Evolutionary conservation across 2,329 filamentous ascomycete species (phyloP).

Genomic region (Acrodontium crateriforme): DNA sequence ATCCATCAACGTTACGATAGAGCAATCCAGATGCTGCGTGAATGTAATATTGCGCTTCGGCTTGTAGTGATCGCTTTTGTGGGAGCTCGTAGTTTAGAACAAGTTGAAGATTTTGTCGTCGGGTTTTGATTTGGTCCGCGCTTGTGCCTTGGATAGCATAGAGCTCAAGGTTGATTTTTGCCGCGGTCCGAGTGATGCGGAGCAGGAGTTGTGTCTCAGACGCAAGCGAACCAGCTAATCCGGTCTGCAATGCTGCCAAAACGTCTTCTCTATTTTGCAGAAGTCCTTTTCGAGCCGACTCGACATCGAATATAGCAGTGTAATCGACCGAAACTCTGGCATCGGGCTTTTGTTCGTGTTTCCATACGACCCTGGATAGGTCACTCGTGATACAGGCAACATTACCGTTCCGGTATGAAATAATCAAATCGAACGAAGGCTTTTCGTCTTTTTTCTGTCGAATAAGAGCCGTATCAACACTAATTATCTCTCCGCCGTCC

Average conservation of each 20-base stretch:
- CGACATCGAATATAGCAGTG: conserved; percentile 17
- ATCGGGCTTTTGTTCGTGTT: conserved; percentile 3
- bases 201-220: conserved; percentile 6
- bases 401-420: conserved; percentile 17
- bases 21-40: conserved; percentile 50
- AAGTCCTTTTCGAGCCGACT: conserved; percentile 29
- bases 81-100: conserved; percentile 14
- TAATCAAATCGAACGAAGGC: conserved; percentile 8
- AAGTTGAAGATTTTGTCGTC: conserved; percentile 7
- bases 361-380: conserved; percentile 14
- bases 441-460: too few relatives aligned
- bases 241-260: conserved; percentile 24
- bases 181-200: conserved; percentile 4
- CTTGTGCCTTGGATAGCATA: conserved; percentile 1
- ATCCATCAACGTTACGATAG: conserved; percentile 42
- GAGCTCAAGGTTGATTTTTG: conserved; percentile 2
- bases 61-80: neutral
- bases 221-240: conserved; percentile 2
- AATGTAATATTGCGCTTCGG: conserved; percentile 13
- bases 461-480: conserved; percentile 12
- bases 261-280: conserved; percentile 32
- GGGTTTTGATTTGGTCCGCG: conserved; percentile 2
- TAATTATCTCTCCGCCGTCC: conserved; percentile 15
- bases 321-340: conserved; percentile 10
- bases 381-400: conserved; percentile 19